Conservation (phyloP, 2,329 filamentous ascomycete genomes). For the Aspergillus fumigatus region DNA sequence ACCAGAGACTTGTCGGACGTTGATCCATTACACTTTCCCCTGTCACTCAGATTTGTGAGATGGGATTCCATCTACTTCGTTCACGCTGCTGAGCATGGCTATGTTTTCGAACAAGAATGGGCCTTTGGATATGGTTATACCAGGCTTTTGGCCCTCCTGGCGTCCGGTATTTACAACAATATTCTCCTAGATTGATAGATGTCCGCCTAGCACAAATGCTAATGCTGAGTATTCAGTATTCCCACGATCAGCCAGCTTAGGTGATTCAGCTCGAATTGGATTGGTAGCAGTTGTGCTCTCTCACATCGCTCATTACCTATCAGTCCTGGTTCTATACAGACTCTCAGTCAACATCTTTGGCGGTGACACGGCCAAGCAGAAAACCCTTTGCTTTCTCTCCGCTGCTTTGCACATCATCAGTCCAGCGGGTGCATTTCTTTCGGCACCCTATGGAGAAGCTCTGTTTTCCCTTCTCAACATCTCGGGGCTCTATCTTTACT, state of each 20-base stretch:
- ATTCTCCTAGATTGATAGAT: not conserved
- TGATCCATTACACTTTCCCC: conserved; percentile 11
- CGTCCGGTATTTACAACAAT: conserved; percentile 24
- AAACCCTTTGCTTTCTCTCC: conserved; percentile 52
- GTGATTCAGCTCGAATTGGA: conserved; percentile 21
- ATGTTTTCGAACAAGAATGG: conserved; percentile 62
- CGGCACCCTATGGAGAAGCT: conserved; percentile 78
- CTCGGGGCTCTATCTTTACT: conserved; percentile 66
- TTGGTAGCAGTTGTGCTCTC: conserved; percentile 63
- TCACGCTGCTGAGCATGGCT: conserved; percentile 49
- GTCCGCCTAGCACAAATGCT: conserved; percentile 5
- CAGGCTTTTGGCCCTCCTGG: conserved; percentile 37
- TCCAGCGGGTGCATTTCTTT: conserved; percentile 84
- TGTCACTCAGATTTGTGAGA: conserved; percentile 47
- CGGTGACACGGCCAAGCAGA: conserved; percentile 24
- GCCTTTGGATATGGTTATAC: conserved; percentile 58
- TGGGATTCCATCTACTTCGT: conserved; percentile 63
- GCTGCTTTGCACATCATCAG: conserved; percentile 75
- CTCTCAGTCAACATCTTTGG: conserved; percentile 57
- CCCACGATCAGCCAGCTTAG: conserved; percentile 15
- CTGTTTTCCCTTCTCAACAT: conserved; percentile 75
- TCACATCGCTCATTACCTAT: conserved; percentile 70
- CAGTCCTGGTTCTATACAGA: conserved; percentile 66
- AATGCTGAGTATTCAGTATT: conserved; percentile 19
- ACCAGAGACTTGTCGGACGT: conserved; percentile 2